phyloP scores from a whole-genome alignment of 2,329 filamentous ascomycete species.

The Colletotrichum liriopes region DNA sequence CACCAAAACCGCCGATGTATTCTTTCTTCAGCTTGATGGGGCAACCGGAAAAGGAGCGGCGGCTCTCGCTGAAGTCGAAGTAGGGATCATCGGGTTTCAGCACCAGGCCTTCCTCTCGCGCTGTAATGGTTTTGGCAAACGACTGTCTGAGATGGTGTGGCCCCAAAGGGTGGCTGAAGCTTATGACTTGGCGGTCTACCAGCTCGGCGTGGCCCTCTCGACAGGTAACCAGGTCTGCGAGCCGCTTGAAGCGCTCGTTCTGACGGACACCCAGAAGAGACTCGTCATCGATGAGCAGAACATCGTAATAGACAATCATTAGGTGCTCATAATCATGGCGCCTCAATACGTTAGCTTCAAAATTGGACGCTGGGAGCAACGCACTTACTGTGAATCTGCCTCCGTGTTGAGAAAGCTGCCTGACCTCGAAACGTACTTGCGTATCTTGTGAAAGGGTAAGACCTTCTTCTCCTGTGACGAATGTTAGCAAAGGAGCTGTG shows the following conservation, averaged over 20 bases:
- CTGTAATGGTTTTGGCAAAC: conserved; percentile 78
- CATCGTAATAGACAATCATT: conserved; percentile 75
- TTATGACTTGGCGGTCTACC: conserved; percentile 76
- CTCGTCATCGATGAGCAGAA: conserved; percentile 68
- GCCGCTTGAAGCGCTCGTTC: conserved; percentile 71
- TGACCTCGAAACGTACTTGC: conserved; percentile 83
- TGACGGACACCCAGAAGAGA: conserved; percentile 68
- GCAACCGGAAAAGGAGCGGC: conserved; percentile 58
- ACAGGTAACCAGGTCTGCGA: conserved; percentile 69
- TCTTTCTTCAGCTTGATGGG: conserved; percentile 93
- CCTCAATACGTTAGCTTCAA: conserved; percentile 52
- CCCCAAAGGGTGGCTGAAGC: conserved; percentile 72
- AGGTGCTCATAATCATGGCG: conserved; percentile 67
- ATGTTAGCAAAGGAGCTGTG: conserved; percentile 42
- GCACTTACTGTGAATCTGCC: conserved; percentile 76
- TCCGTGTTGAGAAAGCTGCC: conserved; percentile 78
- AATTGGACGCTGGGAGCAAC: background rate
- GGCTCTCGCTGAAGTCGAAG: conserved; percentile 67
- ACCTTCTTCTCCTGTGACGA: conserved; percentile 68
- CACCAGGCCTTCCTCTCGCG: conserved; percentile 83
- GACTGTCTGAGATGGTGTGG: conserved; percentile 70
- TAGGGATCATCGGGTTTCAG: conserved; percentile 87
- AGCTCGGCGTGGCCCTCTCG: conserved; percentile 76
- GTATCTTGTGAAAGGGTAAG: conserved; percentile 84
- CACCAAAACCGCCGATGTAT: conserved; percentile 83